phyloP scores from a whole-genome alignment of 2,329 filamentous ascomycete species.

The Cercospora janseana region DNA sequence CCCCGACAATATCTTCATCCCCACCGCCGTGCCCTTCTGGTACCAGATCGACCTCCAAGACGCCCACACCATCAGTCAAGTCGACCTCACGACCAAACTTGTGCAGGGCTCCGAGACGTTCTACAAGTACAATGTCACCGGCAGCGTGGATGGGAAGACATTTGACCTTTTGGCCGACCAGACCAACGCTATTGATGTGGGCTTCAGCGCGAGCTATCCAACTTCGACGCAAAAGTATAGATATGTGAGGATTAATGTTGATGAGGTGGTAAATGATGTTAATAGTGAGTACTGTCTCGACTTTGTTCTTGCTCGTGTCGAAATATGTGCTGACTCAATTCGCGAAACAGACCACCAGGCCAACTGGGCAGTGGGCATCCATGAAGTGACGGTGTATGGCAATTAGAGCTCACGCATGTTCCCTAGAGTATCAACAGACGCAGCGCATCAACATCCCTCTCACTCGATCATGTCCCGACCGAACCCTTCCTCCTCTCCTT shows the following conservation, averaged over 20 bases:
- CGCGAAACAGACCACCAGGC: constrained; percentile 8
- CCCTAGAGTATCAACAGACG: too few relatives aligned
- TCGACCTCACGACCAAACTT: constrained; percentile 24
- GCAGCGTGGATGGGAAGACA: constrained; percentile 16
- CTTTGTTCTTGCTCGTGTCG: background rate
- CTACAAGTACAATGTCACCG: constrained; percentile 25
- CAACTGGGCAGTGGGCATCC: constrained; percentile 13
- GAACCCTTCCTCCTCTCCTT: constrained; percentile 21
- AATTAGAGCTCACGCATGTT: too few relatives aligned
- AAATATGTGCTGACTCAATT: background rate
- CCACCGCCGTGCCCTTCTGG: constrained; percentile 25
- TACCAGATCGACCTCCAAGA: constrained; percentile 25
- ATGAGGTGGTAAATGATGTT: constrained; percentile 11
- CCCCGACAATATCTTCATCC: constrained; percentile 17
- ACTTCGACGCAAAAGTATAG: constrained; percentile 10
- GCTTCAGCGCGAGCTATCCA: constrained; percentile 11
- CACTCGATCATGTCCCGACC: too few relatives aligned
- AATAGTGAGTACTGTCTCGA: constrained; percentile 4
- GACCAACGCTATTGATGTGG: constrained; percentile 14
- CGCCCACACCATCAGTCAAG: constrained; percentile 14
- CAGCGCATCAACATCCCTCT: too few relatives aligned
- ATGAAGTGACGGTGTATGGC: constrained; percentile 18
- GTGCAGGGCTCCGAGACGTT: constrained; percentile 27
- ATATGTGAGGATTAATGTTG: constrained; percentile 13
- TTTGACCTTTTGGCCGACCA: constrained; percentile 17